Evolutionary conservation across 2,329 filamentous ascomycete species (phyloP), one percentile per base, ranked within the genome.

Genomic region (Pleoardoris graminearum): DNA sequence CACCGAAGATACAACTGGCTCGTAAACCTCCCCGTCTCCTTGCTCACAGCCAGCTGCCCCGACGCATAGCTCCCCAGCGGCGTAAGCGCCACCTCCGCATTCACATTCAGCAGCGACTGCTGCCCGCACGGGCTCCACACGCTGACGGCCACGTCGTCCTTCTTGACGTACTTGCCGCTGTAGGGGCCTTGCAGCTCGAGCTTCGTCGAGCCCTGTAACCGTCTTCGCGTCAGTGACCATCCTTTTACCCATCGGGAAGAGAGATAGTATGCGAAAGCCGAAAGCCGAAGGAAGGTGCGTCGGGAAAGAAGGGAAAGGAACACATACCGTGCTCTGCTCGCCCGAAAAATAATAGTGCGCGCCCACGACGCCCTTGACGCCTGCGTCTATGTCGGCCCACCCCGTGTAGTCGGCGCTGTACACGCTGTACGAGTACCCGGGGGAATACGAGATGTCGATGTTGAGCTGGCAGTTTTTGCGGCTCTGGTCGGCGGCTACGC

Each of bases 161-260:
- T 73, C 66, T 77, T 76, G 55, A 65, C 65, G 68, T 80, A 82
- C 58, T 75, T 59, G n/a, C 62, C 71, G 32, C 68, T 67, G 48
- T 65, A 73, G 14, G 78, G 78, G 16, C 79, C 79, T 4, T 61
- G 60, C 64, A 80, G 35, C n/a, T 22, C 11, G 14, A 27, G 27
- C 32, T 29, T 10, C 16, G 43, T 49, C 7, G 42, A 27, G 19
- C 35, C 23, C 44, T 55, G 42, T 32, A 7, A 5, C 14, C 8
- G 14, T 19, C 25, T 4, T 7, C 17, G 3, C 8, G 10, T 32
- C 19, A 44, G 30, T 16, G 36, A n/a, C 11, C 7, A 27, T 8
- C 10, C 23, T 17, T 35, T 2, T n/a, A n/a, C n/a, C n/a, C n/a
- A n/a, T n/a, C n/a, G n/a, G n/a, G n/a, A n/a, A n/a, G n/a, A n/a